phyloP scores from a whole-genome alignment of 2,329 filamentous ascomycete genomes.

The Helotiales sp. region DNA sequence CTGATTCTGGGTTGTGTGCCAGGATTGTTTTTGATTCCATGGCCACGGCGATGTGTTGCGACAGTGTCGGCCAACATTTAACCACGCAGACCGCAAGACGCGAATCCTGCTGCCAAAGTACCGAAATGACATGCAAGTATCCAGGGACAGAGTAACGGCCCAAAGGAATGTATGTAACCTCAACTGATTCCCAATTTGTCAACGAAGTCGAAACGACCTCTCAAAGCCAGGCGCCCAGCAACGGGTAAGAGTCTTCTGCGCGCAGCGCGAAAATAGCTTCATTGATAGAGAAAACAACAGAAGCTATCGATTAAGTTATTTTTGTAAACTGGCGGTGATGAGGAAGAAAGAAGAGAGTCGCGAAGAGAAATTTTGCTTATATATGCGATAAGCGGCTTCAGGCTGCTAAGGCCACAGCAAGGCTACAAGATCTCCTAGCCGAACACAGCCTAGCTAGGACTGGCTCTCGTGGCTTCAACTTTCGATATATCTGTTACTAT shows the following conservation, averaged over 20 bases:
- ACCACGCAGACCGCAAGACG: too few species aligned
- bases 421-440: conserved; percentile 18
- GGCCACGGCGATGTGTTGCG: too few species aligned
- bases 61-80: too few species aligned
- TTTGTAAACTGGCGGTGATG: conserved; percentile 52
- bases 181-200: conserved; percentile 73
- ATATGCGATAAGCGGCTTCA: background rate
- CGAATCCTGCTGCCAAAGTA: too few species aligned
- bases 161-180: conserved; percentile 63
- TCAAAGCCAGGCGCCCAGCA: conserved; percentile 72
- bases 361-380: background rate
- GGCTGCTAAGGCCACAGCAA: conserved; percentile 1
- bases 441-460: background rate
- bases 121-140: too few species aligned
- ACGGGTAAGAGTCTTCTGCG: conserved; percentile 61
- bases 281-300: conserved; percentile 40
- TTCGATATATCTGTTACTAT: background rate
- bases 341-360: conserved; percentile 40
- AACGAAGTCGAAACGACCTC: conserved; percentile 60
- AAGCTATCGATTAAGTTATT: conserved; percentile 57
- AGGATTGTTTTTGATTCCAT: too few species aligned
- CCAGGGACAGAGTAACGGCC: too few species aligned
- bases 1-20: too few species aligned
- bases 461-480: conserved; percentile 1
- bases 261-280: conserved; percentile 68